Evolutionary conservation across 225 moss, liverwort and hornwort genomes (phyloP).

Genomic region (Thuidium tamariscinum): DNA sequence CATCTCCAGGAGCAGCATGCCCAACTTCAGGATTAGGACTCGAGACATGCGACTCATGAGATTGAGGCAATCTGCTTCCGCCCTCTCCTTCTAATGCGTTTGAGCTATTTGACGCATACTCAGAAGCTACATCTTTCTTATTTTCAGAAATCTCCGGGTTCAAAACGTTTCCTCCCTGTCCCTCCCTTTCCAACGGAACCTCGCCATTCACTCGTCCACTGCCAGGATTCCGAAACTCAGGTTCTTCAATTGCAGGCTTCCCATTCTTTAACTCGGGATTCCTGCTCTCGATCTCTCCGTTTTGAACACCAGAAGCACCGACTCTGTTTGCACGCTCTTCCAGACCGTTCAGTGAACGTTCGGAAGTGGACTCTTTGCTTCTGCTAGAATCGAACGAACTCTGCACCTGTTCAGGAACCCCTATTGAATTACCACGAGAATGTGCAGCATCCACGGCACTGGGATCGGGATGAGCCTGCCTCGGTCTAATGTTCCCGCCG

Average conservation of each 20-base stretch:
- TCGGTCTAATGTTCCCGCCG: background rate
- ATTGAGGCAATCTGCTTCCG: background rate
- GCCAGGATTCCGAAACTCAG: background rate
- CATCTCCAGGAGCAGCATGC: constrained; percentile 1
- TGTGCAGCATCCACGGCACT: background rate
- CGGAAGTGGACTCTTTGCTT: background rate
- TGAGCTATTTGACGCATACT: background rate
- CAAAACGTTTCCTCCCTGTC: background rate
- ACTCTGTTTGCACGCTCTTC: background rate
- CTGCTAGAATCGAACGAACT: background rate
- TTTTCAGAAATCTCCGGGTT: background rate
- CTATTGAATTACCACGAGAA: background rate
- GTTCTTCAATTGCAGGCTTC: constrained; percentile 1
- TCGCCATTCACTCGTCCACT: background rate
- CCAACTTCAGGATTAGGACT: background rate
- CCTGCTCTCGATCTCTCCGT: background rate
- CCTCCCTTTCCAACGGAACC: background rate
- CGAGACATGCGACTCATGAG: background rate
- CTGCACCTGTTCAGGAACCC: background rate
- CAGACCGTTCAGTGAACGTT: background rate
- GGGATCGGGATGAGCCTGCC: background rate
- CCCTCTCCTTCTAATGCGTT: background rate
- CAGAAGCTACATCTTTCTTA: background rate
- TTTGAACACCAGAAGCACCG: background rate
- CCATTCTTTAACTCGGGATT: background rate